Percentiles rank a stretch among this genome's conserved stretches.
Conservation (phyloP, 2,329 filamentous ascomycete species). For the Ophiocordyceps sinensis region DNA sequence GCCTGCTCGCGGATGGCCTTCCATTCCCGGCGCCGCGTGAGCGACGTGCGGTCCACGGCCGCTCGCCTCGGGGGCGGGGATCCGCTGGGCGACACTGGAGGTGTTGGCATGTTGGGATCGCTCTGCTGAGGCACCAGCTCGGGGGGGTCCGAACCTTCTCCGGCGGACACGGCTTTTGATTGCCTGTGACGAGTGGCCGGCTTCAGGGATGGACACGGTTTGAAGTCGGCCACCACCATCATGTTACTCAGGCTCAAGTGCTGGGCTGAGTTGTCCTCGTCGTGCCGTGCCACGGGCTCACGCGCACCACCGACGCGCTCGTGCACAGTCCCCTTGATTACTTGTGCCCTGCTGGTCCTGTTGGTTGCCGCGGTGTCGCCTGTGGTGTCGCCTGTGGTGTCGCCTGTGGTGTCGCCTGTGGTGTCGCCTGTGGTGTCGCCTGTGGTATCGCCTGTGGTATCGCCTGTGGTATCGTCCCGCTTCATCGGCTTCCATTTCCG, state of each 20-base stretch:
- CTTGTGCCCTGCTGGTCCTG: not conserved
- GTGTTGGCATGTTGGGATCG: conserved; percentile 11
- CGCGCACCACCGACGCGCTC: not conserved
- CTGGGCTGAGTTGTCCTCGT: not conserved
- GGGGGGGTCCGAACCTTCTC: not conserved
- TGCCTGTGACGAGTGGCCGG: not conserved
- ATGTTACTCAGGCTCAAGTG: conserved; percentile 18
- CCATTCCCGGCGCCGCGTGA: conserved; percentile 20
- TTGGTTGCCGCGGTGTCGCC: not conserved
- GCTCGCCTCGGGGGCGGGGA: conserved; percentile 12
- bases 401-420: too few relatives aligned
- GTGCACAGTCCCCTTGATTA: too few relatives aligned
- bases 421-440: too few relatives aligned
- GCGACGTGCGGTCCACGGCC: conserved; percentile 13
- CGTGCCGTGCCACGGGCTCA: not conserved
- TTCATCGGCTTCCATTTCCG: conserved; percentile 10
- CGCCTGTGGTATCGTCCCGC: conserved; percentile 2
- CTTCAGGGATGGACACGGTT: conserved; percentile 11
- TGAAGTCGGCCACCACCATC: conserved; percentile 24
- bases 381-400: too few relatives aligned
- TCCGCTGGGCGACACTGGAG: conserved; percentile 15
- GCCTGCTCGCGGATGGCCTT: conserved; percentile 14
- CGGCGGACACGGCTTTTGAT: not conserved
- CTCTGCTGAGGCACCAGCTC: not conserved
- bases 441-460: too few relatives aligned